These are phyloP conservation scores for Solanum pimpinellifolium DNA, from an alignment of 257 asterid species.

Conservation along the genomic window DNA sequence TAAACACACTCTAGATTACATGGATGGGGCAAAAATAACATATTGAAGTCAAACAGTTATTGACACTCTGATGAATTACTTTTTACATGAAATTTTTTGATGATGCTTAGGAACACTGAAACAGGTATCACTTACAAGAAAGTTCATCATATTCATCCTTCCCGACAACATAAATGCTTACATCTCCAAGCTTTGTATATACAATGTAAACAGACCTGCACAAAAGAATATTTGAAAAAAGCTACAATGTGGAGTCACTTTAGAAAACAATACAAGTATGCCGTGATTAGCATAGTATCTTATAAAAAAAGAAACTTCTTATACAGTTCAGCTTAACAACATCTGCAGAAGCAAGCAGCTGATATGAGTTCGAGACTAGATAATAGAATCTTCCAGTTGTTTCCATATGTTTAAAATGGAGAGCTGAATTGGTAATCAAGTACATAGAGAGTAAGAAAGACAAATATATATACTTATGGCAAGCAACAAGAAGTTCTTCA, in stretches of 20 bases:
- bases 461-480: constrained; percentile 24
- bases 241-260: background rate
- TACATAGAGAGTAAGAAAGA: background rate
- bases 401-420: background rate
- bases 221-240: background rate
- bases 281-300: background rate
- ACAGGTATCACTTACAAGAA: constrained; percentile 46
- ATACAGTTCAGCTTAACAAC: background rate
- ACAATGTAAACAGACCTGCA: constrained; percentile 84
- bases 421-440: background rate
- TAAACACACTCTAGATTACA: background rate
- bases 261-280: background rate
- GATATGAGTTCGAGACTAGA: background rate
- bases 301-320: background rate
- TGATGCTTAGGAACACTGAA: background rate
- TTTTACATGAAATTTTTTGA: background rate
- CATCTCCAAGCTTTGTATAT: constrained; percentile 89
- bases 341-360: background rate
- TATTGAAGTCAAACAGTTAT: background rate
- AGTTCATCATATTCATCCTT: constrained; percentile 96
- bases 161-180: constrained; percentile 82
- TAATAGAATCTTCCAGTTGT: background rate
- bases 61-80: background rate
- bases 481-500: constrained; percentile 94
- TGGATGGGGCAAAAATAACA: background rate